Conservation (phyloP, 176 grass and related monocot genomes). For the Metroxylon sagu region DNA sequence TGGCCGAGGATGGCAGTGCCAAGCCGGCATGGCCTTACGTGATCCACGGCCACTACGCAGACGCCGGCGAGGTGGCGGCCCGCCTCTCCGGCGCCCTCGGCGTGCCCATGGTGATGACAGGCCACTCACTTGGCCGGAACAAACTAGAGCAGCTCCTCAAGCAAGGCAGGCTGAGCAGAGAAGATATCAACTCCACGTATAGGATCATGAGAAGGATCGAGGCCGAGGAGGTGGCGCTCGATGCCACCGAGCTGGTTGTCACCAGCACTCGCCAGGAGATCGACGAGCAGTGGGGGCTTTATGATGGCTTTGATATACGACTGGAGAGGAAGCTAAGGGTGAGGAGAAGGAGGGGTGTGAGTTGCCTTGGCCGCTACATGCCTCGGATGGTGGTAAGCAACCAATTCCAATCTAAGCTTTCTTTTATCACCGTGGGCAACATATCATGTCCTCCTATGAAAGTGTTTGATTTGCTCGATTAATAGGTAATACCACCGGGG, state of each 20-base stretch:
- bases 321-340: constrained; percentile 80
- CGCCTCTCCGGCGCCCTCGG: constrained; percentile 50
- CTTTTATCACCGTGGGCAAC: too few relatives aligned
- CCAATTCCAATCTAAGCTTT: not conserved
- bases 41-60: constrained; percentile 88
- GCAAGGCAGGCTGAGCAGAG: constrained; percentile 35
- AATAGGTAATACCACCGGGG: constrained; percentile 67
- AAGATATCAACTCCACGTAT: constrained; percentile 74
- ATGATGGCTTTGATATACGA: constrained; percentile 72
- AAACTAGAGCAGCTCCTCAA: constrained; percentile 91
- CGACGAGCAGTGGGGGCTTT: constrained; percentile 95
- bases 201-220: constrained; percentile 57
- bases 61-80: constrained; percentile 76
- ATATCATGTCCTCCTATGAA: too few relatives aligned
- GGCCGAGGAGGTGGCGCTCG: constrained; percentile 69
- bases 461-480: not conserved
- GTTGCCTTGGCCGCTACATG: constrained; percentile 80
- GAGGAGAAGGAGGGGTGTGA: constrained; percentile 46
- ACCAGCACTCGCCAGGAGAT: constrained; percentile 91
- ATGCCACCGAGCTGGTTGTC: constrained; percentile 80
- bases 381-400: constrained; percentile 67
- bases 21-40: constrained; percentile 66
- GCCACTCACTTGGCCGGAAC: constrained; percentile 88
- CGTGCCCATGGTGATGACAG: constrained; percentile 93
- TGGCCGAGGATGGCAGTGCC: not conserved